phyloP scores from a whole-genome alignment of 2,329 filamentous ascomycete species.

The Trichophyton equinum region DNA sequence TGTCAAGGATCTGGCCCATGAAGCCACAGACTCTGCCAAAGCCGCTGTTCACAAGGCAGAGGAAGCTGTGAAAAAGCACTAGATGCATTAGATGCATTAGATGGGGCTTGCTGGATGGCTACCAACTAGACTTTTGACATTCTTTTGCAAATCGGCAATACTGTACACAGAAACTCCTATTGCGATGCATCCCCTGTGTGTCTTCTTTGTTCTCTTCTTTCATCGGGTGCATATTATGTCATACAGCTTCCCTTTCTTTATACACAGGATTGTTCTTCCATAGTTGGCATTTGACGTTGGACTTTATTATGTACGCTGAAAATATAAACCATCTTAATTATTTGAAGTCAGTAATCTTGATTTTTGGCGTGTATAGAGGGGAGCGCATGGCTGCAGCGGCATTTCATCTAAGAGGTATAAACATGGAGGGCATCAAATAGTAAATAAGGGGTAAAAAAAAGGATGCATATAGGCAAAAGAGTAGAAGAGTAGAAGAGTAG shows the following conservation, averaged over 20 bases:
- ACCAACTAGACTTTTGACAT: neutral
- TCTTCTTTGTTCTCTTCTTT: neutral
- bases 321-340: neutral
- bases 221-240: neutral
- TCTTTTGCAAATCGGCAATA: neutral
- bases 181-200: neutral
- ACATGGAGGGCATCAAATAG: neutral
- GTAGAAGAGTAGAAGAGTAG: neutral
- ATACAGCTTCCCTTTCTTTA: neutral
- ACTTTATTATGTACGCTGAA: neutral
- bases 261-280: neutral
- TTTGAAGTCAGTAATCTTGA: neutral
- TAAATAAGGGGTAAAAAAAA: neutral
- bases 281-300: neutral
- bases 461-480: no score
- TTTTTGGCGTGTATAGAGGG: neutral
- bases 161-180: no score
- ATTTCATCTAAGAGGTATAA: neutral
- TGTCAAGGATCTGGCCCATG: slow-evolving; percentile 28
- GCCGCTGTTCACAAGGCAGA: slow-evolving; percentile 20
- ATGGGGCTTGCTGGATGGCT: neutral
- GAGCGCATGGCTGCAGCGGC: neutral
- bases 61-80: slow-evolving; percentile 25
- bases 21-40: slow-evolving; percentile 27
- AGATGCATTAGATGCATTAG: slow-evolving; percentile 11